Evolutionary conservation across 768 basidiomycete species (phyloP).

Genomic region (Agaricus sinodeliciosus): DNA sequence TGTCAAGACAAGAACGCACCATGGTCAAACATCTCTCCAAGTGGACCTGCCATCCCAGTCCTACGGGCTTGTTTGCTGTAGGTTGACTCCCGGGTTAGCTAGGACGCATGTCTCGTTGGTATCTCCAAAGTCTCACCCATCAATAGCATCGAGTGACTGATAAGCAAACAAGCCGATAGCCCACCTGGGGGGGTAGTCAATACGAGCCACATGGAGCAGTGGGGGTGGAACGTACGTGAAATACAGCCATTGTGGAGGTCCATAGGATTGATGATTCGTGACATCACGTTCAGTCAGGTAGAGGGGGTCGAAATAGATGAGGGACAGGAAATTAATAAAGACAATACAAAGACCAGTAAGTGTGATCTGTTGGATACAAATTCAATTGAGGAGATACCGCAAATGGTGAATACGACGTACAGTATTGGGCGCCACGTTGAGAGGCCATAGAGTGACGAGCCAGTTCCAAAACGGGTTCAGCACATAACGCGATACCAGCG

Average conservation of each 20-base stretch:
- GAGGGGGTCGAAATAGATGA: conserved; percentile 78
- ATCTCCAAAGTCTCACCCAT: conserved; percentile 50
- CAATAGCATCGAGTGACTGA: conserved; percentile 84
- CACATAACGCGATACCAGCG: conserved; percentile 66
- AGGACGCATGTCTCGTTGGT: conserved; percentile 9
- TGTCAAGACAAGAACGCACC: conserved; percentile 38
- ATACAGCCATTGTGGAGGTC: conserved; percentile 84
- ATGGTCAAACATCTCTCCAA: conserved; percentile 98
- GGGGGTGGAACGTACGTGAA: conserved; percentile 55
- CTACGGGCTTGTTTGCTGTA: conserved; percentile 88
- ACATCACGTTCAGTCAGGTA: conserved; percentile 67
- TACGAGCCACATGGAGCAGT: not conserved
- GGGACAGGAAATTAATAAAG: conserved; percentile 74
- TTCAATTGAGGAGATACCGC: no score
- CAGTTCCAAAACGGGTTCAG: conserved; percentile 87
- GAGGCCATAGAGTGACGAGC: conserved; percentile 86
- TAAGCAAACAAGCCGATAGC: conserved; percentile 85
- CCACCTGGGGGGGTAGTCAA: conserved; percentile 49
- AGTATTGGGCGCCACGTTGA: conserved; percentile 81
- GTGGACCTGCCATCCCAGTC: conserved; percentile 95
- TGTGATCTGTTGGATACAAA: conserved; percentile 59
- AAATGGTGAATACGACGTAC: conserved; percentile 35
- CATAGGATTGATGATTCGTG: conserved; percentile 20
- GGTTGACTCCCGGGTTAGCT: not conserved
- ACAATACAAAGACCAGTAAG: conserved; percentile 79